Conservation (phyloP, 225 moss, liverwort and hornwort genomes). For the Straminergon stramineum region DNA sequence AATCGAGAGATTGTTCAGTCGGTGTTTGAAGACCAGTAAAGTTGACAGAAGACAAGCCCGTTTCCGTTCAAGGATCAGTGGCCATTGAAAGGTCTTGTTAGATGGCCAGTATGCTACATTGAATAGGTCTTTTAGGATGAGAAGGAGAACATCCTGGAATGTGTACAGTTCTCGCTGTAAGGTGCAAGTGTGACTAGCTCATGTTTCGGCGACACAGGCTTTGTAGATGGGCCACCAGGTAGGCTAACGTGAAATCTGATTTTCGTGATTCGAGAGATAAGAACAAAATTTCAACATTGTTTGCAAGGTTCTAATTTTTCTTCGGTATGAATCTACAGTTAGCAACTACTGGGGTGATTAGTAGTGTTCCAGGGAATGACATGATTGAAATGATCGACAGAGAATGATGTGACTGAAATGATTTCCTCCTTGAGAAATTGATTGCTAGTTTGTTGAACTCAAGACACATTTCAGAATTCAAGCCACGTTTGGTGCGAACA, state of each 20-base stretch:
- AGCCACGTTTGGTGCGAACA: neutral
- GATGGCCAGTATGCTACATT: neutral
- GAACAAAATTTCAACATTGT: neutral
- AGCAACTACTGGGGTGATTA: neutral
- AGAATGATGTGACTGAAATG: neutral
- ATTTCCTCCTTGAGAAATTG: no score
- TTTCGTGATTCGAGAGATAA: neutral
- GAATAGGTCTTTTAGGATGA: neutral
- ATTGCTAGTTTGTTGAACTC: neutral
- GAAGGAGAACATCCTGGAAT: neutral
- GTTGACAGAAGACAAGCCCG: neutral
- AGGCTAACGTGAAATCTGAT: neutral
- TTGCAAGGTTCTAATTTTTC: neutral
- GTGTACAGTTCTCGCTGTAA: neutral
- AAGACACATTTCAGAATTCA: neutral
- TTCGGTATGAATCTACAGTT: neutral
- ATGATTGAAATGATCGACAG: neutral
- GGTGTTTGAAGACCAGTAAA: neutral
- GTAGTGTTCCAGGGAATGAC: no score
- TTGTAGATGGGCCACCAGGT: neutral
- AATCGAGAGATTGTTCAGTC: neutral
- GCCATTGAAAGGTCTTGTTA: neutral
- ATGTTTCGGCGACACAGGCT: neutral
- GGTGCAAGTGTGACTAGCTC: neutral
- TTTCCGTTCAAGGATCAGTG: neutral